Evolutionary conservation across 768 basidiomycete species (phyloP), one percentile per base, ranked within the genome.

Genomic region (Leccinum truebloodii): DNA sequence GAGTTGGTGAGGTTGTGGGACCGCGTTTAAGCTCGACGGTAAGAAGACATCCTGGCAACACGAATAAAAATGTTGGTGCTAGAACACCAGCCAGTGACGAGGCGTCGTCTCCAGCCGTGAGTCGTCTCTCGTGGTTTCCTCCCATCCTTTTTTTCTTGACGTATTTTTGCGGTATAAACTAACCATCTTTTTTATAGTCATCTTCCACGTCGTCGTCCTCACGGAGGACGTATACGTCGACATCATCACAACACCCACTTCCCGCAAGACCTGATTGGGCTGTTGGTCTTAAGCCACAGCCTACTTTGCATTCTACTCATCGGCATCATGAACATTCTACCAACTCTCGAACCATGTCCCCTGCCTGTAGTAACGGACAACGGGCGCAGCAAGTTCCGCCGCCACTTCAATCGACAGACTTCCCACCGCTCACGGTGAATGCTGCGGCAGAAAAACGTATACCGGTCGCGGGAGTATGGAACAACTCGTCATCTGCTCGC

Each of bases 261-360:
- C 92, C 92, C 4, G 77, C 90, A 3, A 81, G 92, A 59, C 92
- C 92, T 44, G 92, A 94, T 71, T 94, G 93, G 92, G 92, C 92
- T 18, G 89, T 94, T 4, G 90, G 90, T 16, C 78, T 94, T 35
- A 91, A 88, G 71, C 84, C 90, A 0, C 87, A 90, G 61, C 86
- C 87, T 30, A 89, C 85, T 13, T 73, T 89, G 28, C 83, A 89
- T 63, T 51, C 81, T 32, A 75, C 81, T 1, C 76, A 76, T 24
- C 80, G 86, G 10, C 83, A 86, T 67, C 84, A 84, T 60, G 85
- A 88, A 52, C 79, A 81, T 64, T 66, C 72, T 14, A 65, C 71
- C 48, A 70, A 71, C 48, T 64, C 78, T 35, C 76, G 75, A 57
- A 78, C 71, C 10, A 77, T 79, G 68, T 75, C 79, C 0, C 80